Base-by-base conservation (phyloP, 2,329 filamentous ascomycete species). In the Aspergillaceae sp. region DNA sequence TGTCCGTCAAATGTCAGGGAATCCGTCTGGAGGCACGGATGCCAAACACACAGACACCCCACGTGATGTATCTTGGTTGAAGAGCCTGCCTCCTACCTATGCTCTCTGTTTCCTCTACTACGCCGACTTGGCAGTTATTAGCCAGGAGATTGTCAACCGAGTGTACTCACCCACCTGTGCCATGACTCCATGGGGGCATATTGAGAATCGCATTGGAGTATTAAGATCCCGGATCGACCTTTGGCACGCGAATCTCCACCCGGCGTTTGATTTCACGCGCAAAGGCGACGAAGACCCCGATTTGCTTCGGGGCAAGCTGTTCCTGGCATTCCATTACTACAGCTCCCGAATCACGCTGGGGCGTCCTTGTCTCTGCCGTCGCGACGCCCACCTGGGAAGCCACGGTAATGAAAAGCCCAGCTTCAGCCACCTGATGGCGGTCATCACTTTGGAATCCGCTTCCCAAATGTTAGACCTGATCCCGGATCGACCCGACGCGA, bases 351-450 rank as follows among this genome's bases (percentile, higher is more conserved):
- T 70, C 46, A 69, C 67, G 11, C 58, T 72, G 5, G 66, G 70
- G 40, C 67, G 71, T 10, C 71, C 71, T 4, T 72, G 69, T 50
- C 63, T 73, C n/a, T 73, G 70, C 49, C 65, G 68, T 11, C 62
- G 67, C 27, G 69, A 71, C 43, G 60, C 66, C 32, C 59, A 58
- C 11, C 54, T 54, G 42, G 55, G 51, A 41, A 58, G 53, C 11
- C 55, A 56, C n/a, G 54, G 56, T 2, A 38, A 44, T 29, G 51
- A 59, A 26, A 48, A 48, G 28, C 45, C 54, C 28, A 61, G 63
- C 4, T 69, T 68, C 48, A 71, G 68, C 46, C 66, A 65, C 42
- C 58, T 60, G 11, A 62, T 69, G 51, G 69, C 69, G 0, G 52
- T 63, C 8, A 43, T 63, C 6, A 67, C 69, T 5, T 58, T 73